Evolutionary conservation across 2,329 filamentous ascomycete species (phyloP), one percentile per base, ranked within the genome.

Genomic region (Cercospora sp.): DNA sequence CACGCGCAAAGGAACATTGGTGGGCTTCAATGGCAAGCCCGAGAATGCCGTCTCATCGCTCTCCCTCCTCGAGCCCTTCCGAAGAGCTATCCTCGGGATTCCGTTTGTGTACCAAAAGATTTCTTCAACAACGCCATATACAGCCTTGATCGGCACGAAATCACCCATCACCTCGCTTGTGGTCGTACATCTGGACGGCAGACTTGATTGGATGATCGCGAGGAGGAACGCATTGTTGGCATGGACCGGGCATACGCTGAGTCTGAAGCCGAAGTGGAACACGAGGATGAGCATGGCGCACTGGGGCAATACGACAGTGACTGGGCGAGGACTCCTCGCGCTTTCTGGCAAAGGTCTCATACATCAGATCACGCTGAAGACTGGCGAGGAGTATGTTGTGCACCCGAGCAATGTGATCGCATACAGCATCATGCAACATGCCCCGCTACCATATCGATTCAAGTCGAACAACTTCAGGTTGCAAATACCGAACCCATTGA

Each of bases 41-140:
- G 93, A 97, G 78, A 96, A 96, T 86, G 93, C 92, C 16, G 87
- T 96, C 80, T 98, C 95, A 1, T 96, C 93, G 0, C 86, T 99
- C 67, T 94, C 93, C 55, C 81, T 97, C 62, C 88, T 98, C 65
- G 91, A 93, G 69, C 95, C 95, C 16, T 86, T 97, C 77, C 87
- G 89, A 68, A 89, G 95, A 79, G 90, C 91, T 26, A 81, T 89
- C 59, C 87, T 97, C 30, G 93, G 94, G 72, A 91, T 98, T 61
- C 95, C 95, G 0, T 99, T 99, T 81, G 86, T 99, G 69, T 98
- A 98, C 82, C 94, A 98, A 82, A 86, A 85, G 81, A 88, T 98
- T 73, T 90, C 93, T 37, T 94, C 94, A 0, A 93, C 94, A 0
- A 91, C 89, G 58, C 94, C 95, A 1, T 87, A 97, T 72, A 97